Conservation (phyloP, 2,329 filamentous ascomycete genomes). For the Didymella sp. region DNA sequence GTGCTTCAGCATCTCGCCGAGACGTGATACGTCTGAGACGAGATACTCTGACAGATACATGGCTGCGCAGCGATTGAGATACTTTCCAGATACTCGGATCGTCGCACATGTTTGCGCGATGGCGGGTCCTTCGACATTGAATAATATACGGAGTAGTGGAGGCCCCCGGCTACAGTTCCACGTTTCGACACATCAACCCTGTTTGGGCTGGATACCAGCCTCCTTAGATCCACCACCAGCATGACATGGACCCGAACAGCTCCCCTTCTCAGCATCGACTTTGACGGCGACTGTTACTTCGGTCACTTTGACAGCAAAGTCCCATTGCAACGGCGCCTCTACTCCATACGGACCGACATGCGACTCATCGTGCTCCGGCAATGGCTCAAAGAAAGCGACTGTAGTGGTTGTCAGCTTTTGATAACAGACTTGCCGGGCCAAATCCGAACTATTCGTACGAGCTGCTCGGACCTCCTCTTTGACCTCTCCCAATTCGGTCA, state of each 20-base stretch:
- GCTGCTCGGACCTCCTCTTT: neutral
- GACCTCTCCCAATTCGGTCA: neutral
- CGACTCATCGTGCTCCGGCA: slow-evolving; percentile 18
- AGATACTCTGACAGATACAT: slow-evolving; percentile 1
- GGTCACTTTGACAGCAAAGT: slow-evolving; percentile 3
- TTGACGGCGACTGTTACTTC: slow-evolving; percentile 1
- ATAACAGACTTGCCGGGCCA: too few relatives aligned
- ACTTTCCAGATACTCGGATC: neutral
- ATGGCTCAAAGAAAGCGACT: neutral
- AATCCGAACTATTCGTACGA: neutral
- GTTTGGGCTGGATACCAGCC: neutral
- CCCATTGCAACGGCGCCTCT: slow-evolving; percentile 17
- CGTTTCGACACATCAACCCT: neutral
- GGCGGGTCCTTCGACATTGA: neutral
- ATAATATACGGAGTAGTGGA: neutral
- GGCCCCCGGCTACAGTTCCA: neutral
- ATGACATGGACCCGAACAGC: neutral
- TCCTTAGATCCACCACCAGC: neutral
- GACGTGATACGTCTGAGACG: neutral
- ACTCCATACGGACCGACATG: slow-evolving; percentile 25
- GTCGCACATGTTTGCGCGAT: neutral
- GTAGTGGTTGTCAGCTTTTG: neutral
- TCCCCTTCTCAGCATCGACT: neutral
- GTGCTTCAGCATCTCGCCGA: neutral
- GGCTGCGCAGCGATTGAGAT: neutral